phyloP scores from a whole-genome alignment of 2,329 filamentous ascomycete species.

The Colletotrichum tropicale region DNA sequence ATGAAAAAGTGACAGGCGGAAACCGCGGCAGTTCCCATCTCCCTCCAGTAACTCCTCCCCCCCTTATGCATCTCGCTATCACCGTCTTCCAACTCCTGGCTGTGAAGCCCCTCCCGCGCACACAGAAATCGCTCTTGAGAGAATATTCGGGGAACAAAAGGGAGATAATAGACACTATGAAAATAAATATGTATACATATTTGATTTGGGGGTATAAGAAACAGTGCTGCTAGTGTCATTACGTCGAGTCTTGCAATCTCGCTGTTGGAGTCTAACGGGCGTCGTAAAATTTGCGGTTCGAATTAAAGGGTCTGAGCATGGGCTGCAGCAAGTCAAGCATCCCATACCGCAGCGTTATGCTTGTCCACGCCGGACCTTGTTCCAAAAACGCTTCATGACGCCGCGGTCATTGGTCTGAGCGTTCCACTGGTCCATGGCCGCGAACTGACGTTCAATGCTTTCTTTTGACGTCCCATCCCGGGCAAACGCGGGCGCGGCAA shows the following conservation, averaged over 20 bases:
- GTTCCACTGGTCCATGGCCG: constrained; percentile 57
- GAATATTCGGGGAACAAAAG: not conserved
- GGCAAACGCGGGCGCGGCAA: constrained; percentile 31
- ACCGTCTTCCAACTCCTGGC: not conserved
- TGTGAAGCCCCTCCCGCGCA: not conserved
- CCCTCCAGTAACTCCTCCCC: not conserved
- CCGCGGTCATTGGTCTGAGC: constrained; percentile 52
- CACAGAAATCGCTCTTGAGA: not conserved
- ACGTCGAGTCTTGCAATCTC: constrained; percentile 2
- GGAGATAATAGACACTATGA: constrained; percentile 9
- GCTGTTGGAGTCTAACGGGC: not conserved
- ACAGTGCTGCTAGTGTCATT: constrained; percentile 5
- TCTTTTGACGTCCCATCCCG: constrained; percentile 49
- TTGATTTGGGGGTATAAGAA: not conserved
- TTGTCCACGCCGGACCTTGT: constrained; percentile 55
- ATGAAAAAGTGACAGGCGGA: constrained; percentile 1
- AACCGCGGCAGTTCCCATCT: not conserved
- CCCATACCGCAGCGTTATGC: not conserved
- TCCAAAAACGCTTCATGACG: constrained; percentile 69
- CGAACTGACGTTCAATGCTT: constrained; percentile 58
- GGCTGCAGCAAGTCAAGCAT: not conserved
- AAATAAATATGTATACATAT: constrained; percentile 6
- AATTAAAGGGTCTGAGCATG: not conserved
- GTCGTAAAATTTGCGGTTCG: not conserved
- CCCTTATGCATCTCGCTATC: not conserved